Evolutionary conservation across 306 rosid genomes (phyloP).

Genomic region (Ormosia emarginata): DNA sequence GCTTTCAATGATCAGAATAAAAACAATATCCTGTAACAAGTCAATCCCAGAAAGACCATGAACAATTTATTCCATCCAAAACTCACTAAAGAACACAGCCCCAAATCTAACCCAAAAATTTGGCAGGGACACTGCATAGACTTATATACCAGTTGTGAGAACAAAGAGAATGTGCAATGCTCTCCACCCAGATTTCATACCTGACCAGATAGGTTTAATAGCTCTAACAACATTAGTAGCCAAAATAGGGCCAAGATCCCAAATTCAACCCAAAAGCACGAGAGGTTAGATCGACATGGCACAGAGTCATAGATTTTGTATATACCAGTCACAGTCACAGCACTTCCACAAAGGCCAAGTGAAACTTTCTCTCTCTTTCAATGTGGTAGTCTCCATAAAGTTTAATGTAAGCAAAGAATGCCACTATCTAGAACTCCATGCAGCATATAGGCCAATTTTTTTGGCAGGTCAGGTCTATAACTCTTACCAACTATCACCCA

Average conservation of each 20-base stretch:
- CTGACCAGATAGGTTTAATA: not conserved
- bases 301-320: not conserved
- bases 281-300: not conserved
- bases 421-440: conserved; percentile 8
- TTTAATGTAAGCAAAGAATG: conserved; percentile 19
- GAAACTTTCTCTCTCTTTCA: conserved; percentile 15
- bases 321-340: not conserved
- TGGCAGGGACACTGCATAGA: not conserved
- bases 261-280: not conserved
- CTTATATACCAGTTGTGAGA: not conserved
- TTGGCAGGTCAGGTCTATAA: conserved; percentile 8
- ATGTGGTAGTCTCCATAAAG: not conserved
- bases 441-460: not conserved
- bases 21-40: not conserved
- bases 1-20: conserved; percentile 12
- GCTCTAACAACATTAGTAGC: not conserved
- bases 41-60: not conserved
- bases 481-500: conserved; percentile 89
- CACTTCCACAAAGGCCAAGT: not conserved
- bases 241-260: conserved; percentile 10
- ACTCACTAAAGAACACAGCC: not conserved
- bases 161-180: not conserved
- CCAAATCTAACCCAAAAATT: not conserved
- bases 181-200: not conserved
- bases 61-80: not conserved